Evolutionary conservation across 2,329 filamentous ascomycete species (phyloP), one percentile per base, ranked within the genome.

Genomic region (Canariomyces notabilis): DNA sequence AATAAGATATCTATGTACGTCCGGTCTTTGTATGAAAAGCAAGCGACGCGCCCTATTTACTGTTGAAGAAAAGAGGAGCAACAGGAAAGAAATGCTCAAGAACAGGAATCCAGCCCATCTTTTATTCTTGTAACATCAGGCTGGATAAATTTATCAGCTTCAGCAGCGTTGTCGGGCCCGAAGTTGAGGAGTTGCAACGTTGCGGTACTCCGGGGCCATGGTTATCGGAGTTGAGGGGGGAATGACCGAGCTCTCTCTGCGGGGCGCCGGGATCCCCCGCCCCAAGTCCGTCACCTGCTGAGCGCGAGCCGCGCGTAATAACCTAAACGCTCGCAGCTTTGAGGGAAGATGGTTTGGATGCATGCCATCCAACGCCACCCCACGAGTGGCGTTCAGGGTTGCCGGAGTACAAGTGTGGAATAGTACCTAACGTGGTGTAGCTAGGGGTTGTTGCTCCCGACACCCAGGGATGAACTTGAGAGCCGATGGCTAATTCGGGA

Each of bases 151-250:
- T 12, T n/a, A n/a, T n/a, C n/a, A n/a, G n/a, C n/a, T n/a, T n/a
- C n/a, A n/a, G n/a, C n/a, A n/a, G n/a, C n/a, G n/a, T n/a, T n/a
- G n/a, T n/a, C n/a, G n/a, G n/a, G n/a, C n/a, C n/a, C n/a, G n/a
- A n/a, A n/a, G n/a, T n/a, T n/a, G n/a, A n/a, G n/a, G 20, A 23
- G 6, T 22, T n/a, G 2, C 22, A 29, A 9, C 37, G 12, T 39
- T 12, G 26, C 37, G 37, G 37, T 39, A n/a, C 12, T 39, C 37
- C 37, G 37, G 37, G 29, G n/a, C 42, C 31, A 31, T 39, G n/a
- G n/a, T n/a, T n/a, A 43, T 45, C 52, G 52, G 52, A 52, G 52
- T 49, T 43, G 44, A 40, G 43, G 44, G 52, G 52, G 50, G 52
- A 52, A 55, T 39, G 35, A 32, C 52, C 52, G 49, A 37, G 36